phyloP scores from a whole-genome alignment of 2,329 filamentous ascomycete species.

The Coniochaeta ligniaria region DNA sequence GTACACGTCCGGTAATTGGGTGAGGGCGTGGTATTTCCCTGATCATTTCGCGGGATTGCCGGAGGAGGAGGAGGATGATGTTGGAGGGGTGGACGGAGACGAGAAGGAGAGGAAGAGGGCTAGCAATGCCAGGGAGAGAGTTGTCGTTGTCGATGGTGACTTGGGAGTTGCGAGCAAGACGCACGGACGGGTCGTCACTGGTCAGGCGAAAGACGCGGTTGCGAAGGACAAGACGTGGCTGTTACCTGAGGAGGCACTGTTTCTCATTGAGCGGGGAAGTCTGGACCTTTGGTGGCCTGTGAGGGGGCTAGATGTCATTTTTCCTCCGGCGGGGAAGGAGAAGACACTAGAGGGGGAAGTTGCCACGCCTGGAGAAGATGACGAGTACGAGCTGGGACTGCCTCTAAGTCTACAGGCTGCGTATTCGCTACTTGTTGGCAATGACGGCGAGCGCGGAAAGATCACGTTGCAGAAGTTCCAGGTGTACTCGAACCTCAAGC shows the following conservation, averaged over 20 bases:
- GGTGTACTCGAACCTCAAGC: conserved; percentile 79
- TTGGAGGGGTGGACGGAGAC: conserved; percentile 4
- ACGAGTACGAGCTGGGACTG: conserved; percentile 56
- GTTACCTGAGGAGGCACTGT: conserved; percentile 85
- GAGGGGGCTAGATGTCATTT: conserved; percentile 39
- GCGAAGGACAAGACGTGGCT: conserved; percentile 68
- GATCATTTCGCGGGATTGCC: conserved; percentile 38
- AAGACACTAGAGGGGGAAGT: conserved; percentile 14
- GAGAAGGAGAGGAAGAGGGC: conserved; percentile 9
- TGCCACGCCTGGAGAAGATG: conserved; percentile 20
- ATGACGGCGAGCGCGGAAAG: conserved; percentile 54
- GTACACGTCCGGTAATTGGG: conserved; percentile 59
- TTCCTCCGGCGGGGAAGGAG: conserved; percentile 23
- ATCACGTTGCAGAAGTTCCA: conserved; percentile 72
- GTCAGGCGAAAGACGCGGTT: conserved; percentile 43
- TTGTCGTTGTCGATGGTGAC: conserved; percentile 65
- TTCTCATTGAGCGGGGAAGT: conserved; percentile 78
- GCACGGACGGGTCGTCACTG: conserved; percentile 61
- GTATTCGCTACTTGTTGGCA: conserved; percentile 76
- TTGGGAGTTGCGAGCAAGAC: conserved; percentile 55
- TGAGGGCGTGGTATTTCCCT: conserved; percentile 69
- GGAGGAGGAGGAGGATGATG: conserved; percentile 16
- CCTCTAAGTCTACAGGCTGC: conserved; percentile 88
- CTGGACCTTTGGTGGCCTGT: conserved; percentile 81
- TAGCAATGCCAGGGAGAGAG: conserved; percentile 33